A percentile compares a stretch with the other conserved stretches of the same genome.
These are phyloP conservation scores for Coprinellus aureogranulatus DNA, from an alignment of 768 basidiomycete genomes.

Conservation along the genomic window DNA sequence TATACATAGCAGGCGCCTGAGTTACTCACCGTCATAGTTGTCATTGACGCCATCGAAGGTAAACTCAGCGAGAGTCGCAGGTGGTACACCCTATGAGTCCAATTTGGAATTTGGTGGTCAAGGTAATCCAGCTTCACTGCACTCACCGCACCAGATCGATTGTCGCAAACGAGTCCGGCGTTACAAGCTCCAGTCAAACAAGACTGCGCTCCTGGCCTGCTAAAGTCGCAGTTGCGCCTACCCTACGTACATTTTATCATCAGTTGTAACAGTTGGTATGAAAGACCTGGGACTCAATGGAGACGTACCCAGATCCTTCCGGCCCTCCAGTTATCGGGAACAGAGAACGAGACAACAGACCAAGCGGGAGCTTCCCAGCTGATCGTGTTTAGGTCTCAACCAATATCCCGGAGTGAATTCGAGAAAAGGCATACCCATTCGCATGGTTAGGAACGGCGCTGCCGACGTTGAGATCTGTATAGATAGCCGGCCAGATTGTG, in stretches of 20 bases:
- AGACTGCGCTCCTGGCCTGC: slow-evolving; percentile 44
- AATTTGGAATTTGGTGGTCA: no score
- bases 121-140: no score
- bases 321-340: no score
- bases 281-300: neutral
- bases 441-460: no score
- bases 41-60: slow-evolving; percentile 48
- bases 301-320: no score
- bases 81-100: slow-evolving; percentile 54
- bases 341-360: no score
- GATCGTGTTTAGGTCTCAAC: no score
- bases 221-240: slow-evolving; percentile 58
- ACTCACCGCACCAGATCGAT: slow-evolving; percentile 39
- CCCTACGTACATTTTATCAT: slow-evolving; percentile 39
- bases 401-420: no score
- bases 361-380: no score
- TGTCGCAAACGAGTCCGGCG: slow-evolving; percentile 57
- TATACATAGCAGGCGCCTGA: neutral
- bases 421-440: no score
- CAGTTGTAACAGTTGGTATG: no score
- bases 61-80: slow-evolving; percentile 66
- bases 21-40: slow-evolving; percentile 54
- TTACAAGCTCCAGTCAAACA: slow-evolving; percentile 63
- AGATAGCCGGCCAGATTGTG: slow-evolving; percentile 34
- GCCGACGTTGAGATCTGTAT: slow-evolving; percentile 35